Base-by-base conservation (phyloP, 2,329 filamentous ascomycete species). In the Clathrospora elynae region DNA sequence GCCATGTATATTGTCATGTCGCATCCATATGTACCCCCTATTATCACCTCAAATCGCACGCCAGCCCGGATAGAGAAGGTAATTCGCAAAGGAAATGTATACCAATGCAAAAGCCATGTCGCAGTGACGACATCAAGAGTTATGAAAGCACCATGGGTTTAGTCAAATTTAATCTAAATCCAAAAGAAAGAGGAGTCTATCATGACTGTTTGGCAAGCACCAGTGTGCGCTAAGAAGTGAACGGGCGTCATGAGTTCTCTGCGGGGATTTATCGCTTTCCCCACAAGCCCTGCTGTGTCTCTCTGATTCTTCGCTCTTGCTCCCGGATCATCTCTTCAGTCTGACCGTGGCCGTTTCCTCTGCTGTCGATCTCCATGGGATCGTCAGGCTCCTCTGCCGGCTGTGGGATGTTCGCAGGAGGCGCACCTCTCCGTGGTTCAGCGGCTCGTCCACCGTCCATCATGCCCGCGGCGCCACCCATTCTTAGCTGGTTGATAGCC, bases 401-500 rank as follows among this genome's bases (percentile, higher is more conserved):
- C 40, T 69, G 64, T 20, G 65, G 65, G 12, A 69, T 64, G 19
- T 66, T 65, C 16, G 59, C 44, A 5, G 64, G 57, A 8, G 66
- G 62, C 8, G 62, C 62, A n/a, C 59, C 64, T 24, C 64, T 54
- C 41, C 62, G 55, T 17, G 83, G 82, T 53, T 84, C 79, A 35
- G 76, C 72, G 30, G 77, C 80, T 66, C 78, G 74, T 4, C 77
- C 77, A 4, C 81, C 82, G 43, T 85, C 81, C 79, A 82, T 82
- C 76, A 84, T 82, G 4, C 69, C 73, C 25, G 81, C 75, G 2
- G 69, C 74, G 19, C 79, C 79, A 18, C 81, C 82, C 26, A 83
- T 82, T 49, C 83, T 74, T 10, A 86, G 70, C 66, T 86, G 84
- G 61, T 86, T 86, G 66, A 86, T 86, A 2, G 83, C 83, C 16